Percentiles rank a stretch among this genome's conserved stretches.
Evolutionary conservation across 2,329 filamentous ascomycete genomes (phyloP).

Genomic region (Aspergillus sp.): DNA sequence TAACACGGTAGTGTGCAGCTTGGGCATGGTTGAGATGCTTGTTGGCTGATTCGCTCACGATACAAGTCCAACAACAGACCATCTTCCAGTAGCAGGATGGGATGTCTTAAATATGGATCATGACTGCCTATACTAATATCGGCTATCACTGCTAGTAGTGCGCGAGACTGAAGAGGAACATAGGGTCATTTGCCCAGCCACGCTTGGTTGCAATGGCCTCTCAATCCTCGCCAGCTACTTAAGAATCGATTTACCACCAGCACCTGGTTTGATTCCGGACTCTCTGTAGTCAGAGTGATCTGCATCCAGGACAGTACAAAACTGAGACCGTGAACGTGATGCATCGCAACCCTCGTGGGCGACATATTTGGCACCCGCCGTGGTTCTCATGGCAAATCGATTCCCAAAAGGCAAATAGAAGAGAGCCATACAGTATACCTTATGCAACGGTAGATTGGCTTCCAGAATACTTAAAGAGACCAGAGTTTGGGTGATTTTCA

Average conservation of each 20-base stretch:
- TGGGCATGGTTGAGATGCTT: slow-evolving; percentile 83
- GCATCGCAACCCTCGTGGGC: slow-evolving; percentile 72
- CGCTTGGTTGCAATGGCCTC: slow-evolving; percentile 71
- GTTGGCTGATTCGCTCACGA: slow-evolving; percentile 60
- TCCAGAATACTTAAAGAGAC: slow-evolving; percentile 26
- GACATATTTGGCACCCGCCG: slow-evolving; percentile 73
- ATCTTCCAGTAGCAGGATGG: slow-evolving; percentile 19
- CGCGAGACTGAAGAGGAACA: slow-evolving; percentile 57
- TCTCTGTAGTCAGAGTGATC: slow-evolving; percentile 75
- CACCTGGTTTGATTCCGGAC: slow-evolving; percentile 80
- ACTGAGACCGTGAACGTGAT: slow-evolving; percentile 75
- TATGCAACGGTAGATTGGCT: slow-evolving; percentile 31
- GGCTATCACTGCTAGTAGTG: slow-evolving; percentile 57
- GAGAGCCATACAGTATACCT: slow-evolving; percentile 7
- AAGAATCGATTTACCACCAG: slow-evolving; percentile 79
- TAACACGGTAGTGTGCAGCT: slow-evolving; percentile 69
- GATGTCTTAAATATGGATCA: slow-evolving; percentile 40
- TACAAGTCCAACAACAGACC: slow-evolving; percentile 62
- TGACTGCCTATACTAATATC: slow-evolving; percentile 53
- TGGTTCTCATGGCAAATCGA: slow-evolving; percentile 1
- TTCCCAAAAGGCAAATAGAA: slow-evolving; percentile 1
- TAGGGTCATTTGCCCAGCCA: slow-evolving; percentile 37
- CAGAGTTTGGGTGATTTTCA: slow-evolving; percentile 26
- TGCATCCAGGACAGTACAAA: slow-evolving; percentile 75
- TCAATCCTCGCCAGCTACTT: slow-evolving; percentile 76